Evolutionary conservation across 176 grass and related monocot species (phyloP).

Genomic region (Tuctoria greenei): DNA sequence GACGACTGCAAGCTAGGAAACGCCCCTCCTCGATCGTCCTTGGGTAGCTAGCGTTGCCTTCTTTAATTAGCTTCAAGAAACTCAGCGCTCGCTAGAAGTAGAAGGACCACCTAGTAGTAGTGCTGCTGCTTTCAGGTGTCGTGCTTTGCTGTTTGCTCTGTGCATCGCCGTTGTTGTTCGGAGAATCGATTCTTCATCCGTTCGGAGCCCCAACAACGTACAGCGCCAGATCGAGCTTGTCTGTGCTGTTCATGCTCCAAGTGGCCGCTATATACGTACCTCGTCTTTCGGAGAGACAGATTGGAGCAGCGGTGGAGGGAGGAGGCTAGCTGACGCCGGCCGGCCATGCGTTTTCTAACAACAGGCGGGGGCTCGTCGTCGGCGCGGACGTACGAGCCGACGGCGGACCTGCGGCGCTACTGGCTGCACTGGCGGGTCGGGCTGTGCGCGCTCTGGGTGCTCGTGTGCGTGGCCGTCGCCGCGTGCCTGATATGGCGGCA

Average conservation of each 20-base stretch:
- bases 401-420: slow-evolving; percentile 55
- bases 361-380: slow-evolving; percentile 35
- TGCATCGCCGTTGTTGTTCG: not conserved
- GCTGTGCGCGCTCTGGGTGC: slow-evolving; percentile 58
- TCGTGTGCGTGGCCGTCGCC: slow-evolving; percentile 52
- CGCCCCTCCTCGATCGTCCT: not conserved
- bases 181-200: too few species aligned
- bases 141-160: not conserved
- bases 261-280: too few species aligned
- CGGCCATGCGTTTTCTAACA: too few species aligned
- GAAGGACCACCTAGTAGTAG: too few species aligned
- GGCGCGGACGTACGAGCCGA: slow-evolving; percentile 59
- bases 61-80: slow-evolving; percentile 27
- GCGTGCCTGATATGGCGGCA: slow-evolving; percentile 60
- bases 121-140: not conserved
- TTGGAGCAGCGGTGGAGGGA: too few species aligned
- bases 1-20: not conserved
- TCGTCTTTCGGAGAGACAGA: too few species aligned
- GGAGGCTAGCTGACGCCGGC: too few species aligned
- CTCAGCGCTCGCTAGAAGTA: not conserved
- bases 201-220: too few species aligned
- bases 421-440: slow-evolving; percentile 73
- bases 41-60: too few species aligned
- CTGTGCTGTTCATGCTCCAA: too few species aligned
- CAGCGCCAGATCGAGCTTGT: not conserved